phyloP scores from a whole-genome alignment of 352 stramenopile genomes.

The Phytophthora palmivora region DNA sequence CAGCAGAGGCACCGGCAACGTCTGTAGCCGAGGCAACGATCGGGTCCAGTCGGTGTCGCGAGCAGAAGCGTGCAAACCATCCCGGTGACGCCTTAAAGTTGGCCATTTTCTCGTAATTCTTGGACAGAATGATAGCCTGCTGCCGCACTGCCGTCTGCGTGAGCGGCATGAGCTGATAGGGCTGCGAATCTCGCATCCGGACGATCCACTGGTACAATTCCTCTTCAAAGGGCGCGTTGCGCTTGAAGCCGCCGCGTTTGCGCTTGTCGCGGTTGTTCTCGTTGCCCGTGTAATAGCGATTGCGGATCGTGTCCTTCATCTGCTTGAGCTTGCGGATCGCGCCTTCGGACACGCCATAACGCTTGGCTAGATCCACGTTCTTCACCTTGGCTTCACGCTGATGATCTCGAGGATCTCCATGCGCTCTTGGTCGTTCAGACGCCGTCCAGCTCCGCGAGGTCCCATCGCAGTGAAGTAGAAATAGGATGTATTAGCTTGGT shows the following conservation, averaged over 20 bases:
- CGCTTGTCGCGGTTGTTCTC: conserved; percentile 89
- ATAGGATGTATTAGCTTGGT: neutral
- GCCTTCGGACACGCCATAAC: conserved; percentile 86
- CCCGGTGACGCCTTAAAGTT: conserved; percentile 88
- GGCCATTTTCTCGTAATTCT: conserved; percentile 86
- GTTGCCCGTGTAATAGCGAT: conserved; percentile 85
- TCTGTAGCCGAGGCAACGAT: conserved; percentile 38
- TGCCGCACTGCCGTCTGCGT: conserved; percentile 87
- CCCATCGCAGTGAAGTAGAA: conserved; percentile 52
- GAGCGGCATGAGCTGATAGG: conserved; percentile 86
- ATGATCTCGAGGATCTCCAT: conserved; percentile 91
- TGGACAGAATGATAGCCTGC: conserved; percentile 82
- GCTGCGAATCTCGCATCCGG: conserved; percentile 80
- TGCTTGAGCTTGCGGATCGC: conserved; percentile 91
- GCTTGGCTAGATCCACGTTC: conserved; percentile 87
- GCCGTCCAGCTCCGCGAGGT: conserved; percentile 73
- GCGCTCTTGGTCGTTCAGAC: conserved; percentile 89
- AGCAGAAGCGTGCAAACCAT: conserved; percentile 91
- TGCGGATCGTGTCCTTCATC: conserved; percentile 86
- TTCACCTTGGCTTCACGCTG: conserved; percentile 85
- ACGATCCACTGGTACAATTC: conserved; percentile 90
- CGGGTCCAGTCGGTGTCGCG: conserved; percentile 80
- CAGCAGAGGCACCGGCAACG: conserved; percentile 1
- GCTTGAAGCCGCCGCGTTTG: conserved; percentile 84
- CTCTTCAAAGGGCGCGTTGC: conserved; percentile 86